Conservation (phyloP, 208 protist species). For the Wallacemonas sp. region DNA sequence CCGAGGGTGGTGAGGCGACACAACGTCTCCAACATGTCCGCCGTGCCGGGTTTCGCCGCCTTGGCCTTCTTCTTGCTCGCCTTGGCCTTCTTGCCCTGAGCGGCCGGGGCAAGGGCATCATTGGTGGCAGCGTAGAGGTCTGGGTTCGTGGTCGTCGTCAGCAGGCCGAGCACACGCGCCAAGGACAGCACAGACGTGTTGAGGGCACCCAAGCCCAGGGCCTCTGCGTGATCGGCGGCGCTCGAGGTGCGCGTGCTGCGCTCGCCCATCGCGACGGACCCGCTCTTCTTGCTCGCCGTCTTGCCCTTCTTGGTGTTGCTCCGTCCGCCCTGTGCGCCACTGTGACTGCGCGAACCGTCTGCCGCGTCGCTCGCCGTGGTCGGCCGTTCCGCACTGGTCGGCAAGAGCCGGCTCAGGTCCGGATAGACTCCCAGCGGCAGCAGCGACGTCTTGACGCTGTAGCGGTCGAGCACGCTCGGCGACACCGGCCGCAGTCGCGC, state of each 20-base stretch:
- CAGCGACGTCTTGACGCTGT: background rate
- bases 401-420: too few species aligned
- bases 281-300: background rate
- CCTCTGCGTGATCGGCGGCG: background rate
- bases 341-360: too few species aligned
- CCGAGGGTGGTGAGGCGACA: background rate
- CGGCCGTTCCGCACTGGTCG: too few species aligned
- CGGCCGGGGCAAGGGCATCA: background rate
- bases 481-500: background rate
- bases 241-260: too few species aligned
- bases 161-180: constrained; percentile 4
- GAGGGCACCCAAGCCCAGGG: background rate
- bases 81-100: background rate
- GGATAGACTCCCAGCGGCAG: background rate
- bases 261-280: too few species aligned
- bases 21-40: background rate
- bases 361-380: too few species aligned
- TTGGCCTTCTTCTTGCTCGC: constrained; percentile 1
- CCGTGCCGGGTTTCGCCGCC: background rate
- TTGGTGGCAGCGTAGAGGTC: constrained; percentile 1
- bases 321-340: too few species aligned
- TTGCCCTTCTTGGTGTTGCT: too few species aligned
- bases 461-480: background rate
- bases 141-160: background rate
- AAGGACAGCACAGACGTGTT: background rate